Conservation (phyloP, 805 yeast species). For the Candida lessepsii region DNA sequence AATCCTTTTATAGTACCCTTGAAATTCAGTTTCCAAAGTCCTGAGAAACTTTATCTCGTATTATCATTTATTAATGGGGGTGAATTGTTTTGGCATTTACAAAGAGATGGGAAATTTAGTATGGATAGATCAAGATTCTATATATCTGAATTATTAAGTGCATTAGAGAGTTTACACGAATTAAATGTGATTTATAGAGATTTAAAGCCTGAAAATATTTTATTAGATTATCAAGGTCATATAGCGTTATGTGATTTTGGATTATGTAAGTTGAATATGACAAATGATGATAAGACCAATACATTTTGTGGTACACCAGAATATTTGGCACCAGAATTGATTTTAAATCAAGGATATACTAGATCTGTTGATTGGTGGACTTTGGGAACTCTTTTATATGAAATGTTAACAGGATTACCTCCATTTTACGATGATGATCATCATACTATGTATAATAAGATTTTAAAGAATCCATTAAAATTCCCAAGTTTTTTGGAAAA, state of each 20-base stretch:
- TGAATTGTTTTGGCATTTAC: slow-evolving; percentile 91
- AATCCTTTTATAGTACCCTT: slow-evolving; percentile 96
- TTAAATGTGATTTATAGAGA: slow-evolving; percentile 94
- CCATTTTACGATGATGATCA: slow-evolving; percentile 96
- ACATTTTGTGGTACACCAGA: slow-evolving; percentile 99
- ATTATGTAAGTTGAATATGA: slow-evolving; percentile 92
- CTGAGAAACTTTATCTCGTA: slow-evolving; percentile 89
- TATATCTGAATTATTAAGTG: slow-evolving; percentile 90
- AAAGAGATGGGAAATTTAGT: slow-evolving; percentile 84
- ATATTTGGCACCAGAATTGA: slow-evolving; percentile 91
- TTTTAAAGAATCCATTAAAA: slow-evolving; percentile 80
- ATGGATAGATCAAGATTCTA: slow-evolving; percentile 89
- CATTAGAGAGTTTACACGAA: slow-evolving; percentile 87
- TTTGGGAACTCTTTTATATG: slow-evolving; percentile 86
- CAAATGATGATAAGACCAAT: slow-evolving; percentile 78
- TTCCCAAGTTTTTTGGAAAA: slow-evolving; percentile 85
- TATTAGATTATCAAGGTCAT: slow-evolving; percentile 95
- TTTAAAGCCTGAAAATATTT: slow-evolving; percentile 91
- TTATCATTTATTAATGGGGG: slow-evolving; percentile 96
- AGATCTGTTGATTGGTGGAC: slow-evolving; percentile 99
- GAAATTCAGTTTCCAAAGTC: slow-evolving; percentile 94
- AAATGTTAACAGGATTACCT: slow-evolving; percentile 95
- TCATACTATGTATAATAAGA: slow-evolving; percentile 90
- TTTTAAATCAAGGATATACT: slow-evolving; percentile 91
- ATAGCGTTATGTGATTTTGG: slow-evolving; percentile 98